A percentile compares a stretch with the other conserved stretches of the same genome.
Evolutionary conservation across 306 rosid species (phyloP).

Genomic region (Inga leiocalycina): DNA sequence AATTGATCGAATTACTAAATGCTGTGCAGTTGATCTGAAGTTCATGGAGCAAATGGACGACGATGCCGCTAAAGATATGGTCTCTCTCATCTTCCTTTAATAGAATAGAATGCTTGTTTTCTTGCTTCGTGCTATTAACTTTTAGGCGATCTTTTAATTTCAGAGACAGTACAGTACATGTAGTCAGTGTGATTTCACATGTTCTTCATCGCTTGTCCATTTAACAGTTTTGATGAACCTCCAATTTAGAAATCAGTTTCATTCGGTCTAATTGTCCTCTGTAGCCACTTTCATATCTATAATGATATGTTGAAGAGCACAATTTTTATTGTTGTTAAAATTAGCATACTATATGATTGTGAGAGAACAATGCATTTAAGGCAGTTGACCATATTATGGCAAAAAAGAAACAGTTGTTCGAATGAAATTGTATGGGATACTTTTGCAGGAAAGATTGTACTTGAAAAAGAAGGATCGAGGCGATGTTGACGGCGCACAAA

Average conservation of each 20-base stretch:
- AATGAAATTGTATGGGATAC: background rate
- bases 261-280: background rate
- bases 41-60: slow-evolving; percentile 40
- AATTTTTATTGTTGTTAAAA: background rate
- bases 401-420: background rate
- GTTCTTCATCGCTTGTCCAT: background rate
- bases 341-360: background rate
- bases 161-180: background rate
- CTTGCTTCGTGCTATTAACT: slow-evolving; percentile 8
- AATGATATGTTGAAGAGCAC: background rate
- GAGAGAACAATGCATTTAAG: background rate
- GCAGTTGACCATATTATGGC: background rate
- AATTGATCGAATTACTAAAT: background rate
- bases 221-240: background rate
- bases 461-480: slow-evolving; percentile 35
- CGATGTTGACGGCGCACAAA: slow-evolving; percentile 35
- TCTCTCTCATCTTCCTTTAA: slow-evolving; percentile 22
- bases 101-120: background rate
- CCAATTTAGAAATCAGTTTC: background rate
- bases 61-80: slow-evolving; percentile 37
- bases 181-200: background rate
- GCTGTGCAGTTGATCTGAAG: background rate
- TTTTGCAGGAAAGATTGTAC: slow-evolving; percentile 50
- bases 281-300: background rate
- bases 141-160: background rate